Conservation (phyloP, 2,329 filamentous ascomycete genomes). For the Zalaria obscura region DNA sequence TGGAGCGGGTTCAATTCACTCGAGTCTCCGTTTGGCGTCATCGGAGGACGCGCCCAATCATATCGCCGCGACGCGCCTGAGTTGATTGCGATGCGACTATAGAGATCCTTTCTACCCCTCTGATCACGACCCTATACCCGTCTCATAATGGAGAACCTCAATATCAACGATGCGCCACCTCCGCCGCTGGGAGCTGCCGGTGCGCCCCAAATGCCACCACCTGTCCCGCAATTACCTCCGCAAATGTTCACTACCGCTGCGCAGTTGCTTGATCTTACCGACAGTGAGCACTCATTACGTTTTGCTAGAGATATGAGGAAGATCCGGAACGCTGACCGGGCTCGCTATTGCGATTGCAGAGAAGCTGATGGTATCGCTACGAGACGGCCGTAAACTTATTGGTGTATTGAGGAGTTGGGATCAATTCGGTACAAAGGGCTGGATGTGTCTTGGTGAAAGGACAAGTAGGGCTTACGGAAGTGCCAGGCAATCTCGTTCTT, state of each 20-base stretch:
- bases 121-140: not conserved
- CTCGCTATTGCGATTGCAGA: conserved; percentile 40
- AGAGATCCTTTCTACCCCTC: too few relatives aligned
- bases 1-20: too few relatives aligned
- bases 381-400: conserved; percentile 87
- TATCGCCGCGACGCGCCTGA: too few relatives aligned
- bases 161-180: conserved; percentile 15
- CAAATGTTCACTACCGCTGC: conserved; percentile 99
- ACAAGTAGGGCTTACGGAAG: not conserved
- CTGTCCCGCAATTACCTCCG: conserved; percentile 56
- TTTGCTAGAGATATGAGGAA: not conserved
- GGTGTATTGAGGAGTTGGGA: conserved; percentile 93
- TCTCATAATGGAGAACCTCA: conserved; percentile 19
- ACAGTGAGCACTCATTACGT: conserved; percentile 56
- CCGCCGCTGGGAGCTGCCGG: not conserved
- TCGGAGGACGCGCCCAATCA: too few relatives aligned
- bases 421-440: conserved; percentile 61
- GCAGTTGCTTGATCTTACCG: conserved; percentile 87
- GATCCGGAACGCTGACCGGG: conserved; percentile 10
- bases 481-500: conserved; percentile 77
- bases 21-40: too few relatives aligned
- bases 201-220: conserved; percentile 16
- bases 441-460: too few relatives aligned
- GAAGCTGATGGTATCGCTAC: conserved; percentile 82
- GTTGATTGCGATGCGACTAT: too few relatives aligned